Evolutionary conservation across 345 rosid genomes (phyloP), one percentile per base, ranked within the genome.

Genomic region (Anastatica hierochuntica): DNA sequence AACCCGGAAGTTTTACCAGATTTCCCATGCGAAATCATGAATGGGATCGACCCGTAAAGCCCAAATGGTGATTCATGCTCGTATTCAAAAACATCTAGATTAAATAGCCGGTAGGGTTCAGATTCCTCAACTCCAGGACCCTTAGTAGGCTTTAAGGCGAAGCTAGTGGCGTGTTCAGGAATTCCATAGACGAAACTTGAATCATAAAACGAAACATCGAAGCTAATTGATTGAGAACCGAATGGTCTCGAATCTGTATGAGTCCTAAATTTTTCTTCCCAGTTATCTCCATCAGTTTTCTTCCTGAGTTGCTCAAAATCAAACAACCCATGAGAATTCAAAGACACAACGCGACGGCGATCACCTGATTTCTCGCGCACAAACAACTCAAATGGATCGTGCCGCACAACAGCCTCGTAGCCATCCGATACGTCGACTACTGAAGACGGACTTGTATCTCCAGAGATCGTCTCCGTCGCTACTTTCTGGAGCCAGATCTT

Each of bases 201-300:
- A 40, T 67, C 90, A 26, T 88, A 84, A 71, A 94, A 94, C 1
- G 97, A 81, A 26, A 94, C 95, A 51, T 94, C 99, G 24, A 88
- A 85, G 69, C 94, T 88, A 60, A 94, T 83, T 4, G 99, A 88
- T 38, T 94, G 97, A 17, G 99, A 79, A 58, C 99, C 97, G 48
- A 62, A 74, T 0, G 97, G 97, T 59, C 97, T 88, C 4, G 42
- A 73, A 56, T 94, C 99, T 0, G 94, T 88, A 40, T 94, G 87
- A 9, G 77, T 43, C 54, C 76, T 75, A 55, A 88, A 94, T 42
- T 72, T 81, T 79, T 94, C 99, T 65, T 83, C 95, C 97, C 97
- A 94, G 37, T 79, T 84, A 15, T 92, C 84, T 49, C 60, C 94
- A 9, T 83, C 97, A 1, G 50, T 60, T 69, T 85, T 88, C 69